These are phyloP conservation scores for Monosporascus ibericus DNA, from an alignment of 2,329 filamentous ascomycete species.

Conservation along the genomic window DNA sequence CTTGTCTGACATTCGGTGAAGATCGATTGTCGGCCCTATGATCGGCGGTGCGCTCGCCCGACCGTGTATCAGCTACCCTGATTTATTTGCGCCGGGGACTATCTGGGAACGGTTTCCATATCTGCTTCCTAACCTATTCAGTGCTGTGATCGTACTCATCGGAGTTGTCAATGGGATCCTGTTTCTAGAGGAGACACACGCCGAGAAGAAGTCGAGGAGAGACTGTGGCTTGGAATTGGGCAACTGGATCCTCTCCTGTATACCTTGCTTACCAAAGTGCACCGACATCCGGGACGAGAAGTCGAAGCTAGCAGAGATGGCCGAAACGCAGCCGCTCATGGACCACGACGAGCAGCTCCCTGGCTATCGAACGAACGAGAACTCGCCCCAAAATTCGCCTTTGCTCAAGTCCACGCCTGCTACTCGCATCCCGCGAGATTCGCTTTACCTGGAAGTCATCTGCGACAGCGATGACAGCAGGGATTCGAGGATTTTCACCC, in stretches of 20 bases:
- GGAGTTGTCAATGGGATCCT: constrained; percentile 60
- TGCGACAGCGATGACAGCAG: constrained; percentile 12
- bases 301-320: constrained; percentile 35
- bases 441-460: constrained; percentile 28
- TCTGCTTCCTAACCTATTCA: constrained; percentile 52
- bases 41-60: constrained; percentile 86
- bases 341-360: constrained; percentile 57
- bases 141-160: constrained; percentile 57
- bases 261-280: constrained; percentile 32
- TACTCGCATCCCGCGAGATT: constrained; percentile 29
- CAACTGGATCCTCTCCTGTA: constrained; percentile 54
- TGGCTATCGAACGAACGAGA: constrained; percentile 59
- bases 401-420: constrained; percentile 24
- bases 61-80: constrained; percentile 77
- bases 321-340: constrained; percentile 56
- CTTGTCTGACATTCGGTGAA: constrained; percentile 32
- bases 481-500: constrained; percentile 66
- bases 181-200: constrained; percentile 88
- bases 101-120: constrained; percentile 87
- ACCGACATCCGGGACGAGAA: constrained; percentile 31
- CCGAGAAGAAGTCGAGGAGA: constrained; percentile 66
- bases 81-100: constrained; percentile 62
- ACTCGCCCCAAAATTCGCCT: constrained; percentile 41
- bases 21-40: constrained; percentile 85
- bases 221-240: constrained; percentile 76